These are phyloP conservation scores for Pythium volutum DNA, from an alignment of 352 stramenopile genomes.

Conservation along the genomic window DNA sequence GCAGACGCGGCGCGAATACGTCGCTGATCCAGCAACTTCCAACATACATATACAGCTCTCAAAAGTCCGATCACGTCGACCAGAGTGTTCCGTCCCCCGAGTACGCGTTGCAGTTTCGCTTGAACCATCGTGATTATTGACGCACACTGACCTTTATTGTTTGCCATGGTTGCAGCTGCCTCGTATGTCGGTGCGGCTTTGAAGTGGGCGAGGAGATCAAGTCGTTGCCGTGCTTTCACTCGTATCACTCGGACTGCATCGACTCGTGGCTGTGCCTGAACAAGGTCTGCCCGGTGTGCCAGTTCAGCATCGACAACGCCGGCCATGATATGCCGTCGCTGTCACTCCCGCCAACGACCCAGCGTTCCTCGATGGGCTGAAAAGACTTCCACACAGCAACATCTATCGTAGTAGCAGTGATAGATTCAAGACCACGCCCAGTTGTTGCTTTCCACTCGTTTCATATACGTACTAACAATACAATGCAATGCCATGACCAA, in stretches of 20 bases:
- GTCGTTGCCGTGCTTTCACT: constrained; percentile 92
- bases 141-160: background rate
- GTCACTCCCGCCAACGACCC: constrained; percentile 1
- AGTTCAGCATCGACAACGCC: constrained; percentile 71
- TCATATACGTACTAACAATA: background rate
- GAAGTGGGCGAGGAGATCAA: constrained; percentile 89
- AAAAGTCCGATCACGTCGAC: constrained; percentile 36
- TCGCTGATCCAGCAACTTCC: constrained; percentile 78
- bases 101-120: constrained; percentile 30
- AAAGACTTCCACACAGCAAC: background rate
- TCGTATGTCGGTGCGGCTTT: constrained; percentile 93
- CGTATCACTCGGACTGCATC: constrained; percentile 92
- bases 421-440: background rate
- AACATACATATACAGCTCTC: constrained; percentile 66
- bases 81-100: constrained; percentile 44
- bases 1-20: constrained; percentile 54
- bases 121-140: background rate
- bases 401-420: background rate
- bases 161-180: constrained; percentile 50
- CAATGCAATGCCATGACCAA: constrained; percentile 1
- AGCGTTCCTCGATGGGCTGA: background rate
- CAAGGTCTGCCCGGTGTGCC: constrained; percentile 89
- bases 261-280: constrained; percentile 91
- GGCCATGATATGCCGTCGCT: constrained; percentile 18
- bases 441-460: background rate